These are phyloP conservation scores for Rossbeevera mucosa DNA, from an alignment of 768 basidiomycete genomes.

Conservation along the genomic window DNA sequence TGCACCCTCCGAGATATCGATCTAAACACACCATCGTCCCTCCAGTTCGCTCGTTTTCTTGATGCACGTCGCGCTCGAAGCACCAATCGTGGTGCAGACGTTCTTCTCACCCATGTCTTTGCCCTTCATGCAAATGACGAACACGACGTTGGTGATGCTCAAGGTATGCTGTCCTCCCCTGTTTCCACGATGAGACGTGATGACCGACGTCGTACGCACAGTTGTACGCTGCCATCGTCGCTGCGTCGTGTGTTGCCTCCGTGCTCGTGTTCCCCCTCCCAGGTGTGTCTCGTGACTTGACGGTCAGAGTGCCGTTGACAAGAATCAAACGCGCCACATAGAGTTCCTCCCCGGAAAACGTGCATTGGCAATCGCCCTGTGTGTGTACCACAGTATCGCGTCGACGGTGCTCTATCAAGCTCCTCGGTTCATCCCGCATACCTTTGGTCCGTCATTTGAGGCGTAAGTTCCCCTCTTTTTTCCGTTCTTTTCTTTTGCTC, in stretches of 20 bases:
- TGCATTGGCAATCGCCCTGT: conserved; percentile 70
- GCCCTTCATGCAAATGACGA: conserved; percentile 78
- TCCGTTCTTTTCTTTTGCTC: background rate
- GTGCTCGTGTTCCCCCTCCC: conserved; percentile 69
- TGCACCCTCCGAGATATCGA: background rate
- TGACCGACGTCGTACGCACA: conserved; percentile 22
- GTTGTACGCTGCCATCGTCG: conserved; percentile 64
- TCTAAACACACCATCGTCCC: background rate
- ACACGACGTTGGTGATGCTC: conserved; percentile 70
- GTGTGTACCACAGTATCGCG: conserved; percentile 67
- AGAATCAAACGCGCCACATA: conserved; percentile 19
- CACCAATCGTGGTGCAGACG: conserved; percentile 74
- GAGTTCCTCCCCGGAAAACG: conserved; percentile 86
- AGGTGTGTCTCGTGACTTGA: conserved; percentile 37
- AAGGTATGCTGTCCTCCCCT: conserved; percentile 46
- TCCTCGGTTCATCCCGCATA: conserved; percentile 74
- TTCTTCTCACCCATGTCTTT: conserved; percentile 56
- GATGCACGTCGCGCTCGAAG: conserved; percentile 74
- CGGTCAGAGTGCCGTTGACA: background rate
- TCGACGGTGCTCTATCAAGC: conserved; percentile 73
- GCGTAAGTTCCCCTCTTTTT: conserved; percentile 39
- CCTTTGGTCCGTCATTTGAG: conserved; percentile 60
- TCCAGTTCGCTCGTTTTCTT: conserved; percentile 65
- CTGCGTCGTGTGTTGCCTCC: conserved; percentile 56
- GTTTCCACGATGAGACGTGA: background rate